Evolutionary conservation across 306 rosid genomes (phyloP).

Genomic region (Acacia confusa): DNA sequence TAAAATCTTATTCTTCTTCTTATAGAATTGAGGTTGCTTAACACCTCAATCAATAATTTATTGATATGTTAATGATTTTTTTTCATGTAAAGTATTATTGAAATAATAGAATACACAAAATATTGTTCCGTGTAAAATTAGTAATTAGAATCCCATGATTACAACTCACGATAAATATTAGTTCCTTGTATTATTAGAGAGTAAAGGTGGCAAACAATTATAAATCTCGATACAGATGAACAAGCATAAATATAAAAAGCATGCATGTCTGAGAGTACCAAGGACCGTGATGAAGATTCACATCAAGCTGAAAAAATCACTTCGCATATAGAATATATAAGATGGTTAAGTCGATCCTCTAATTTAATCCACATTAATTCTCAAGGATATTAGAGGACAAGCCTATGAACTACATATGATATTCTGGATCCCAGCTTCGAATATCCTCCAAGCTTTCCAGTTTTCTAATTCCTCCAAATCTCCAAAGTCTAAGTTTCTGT

Average conservation of each 20-base stretch:
- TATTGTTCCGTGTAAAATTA: too few relatives aligned
- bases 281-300: background rate
- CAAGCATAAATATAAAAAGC: background rate
- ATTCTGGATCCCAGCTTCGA: background rate
- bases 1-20: too few relatives aligned
- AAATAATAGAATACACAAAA: background rate
- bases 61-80: too few relatives aligned
- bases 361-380: background rate
- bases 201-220: background rate
- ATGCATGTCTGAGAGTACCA: too few relatives aligned
- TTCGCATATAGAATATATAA: background rate
- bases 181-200: background rate
- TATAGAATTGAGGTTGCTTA: too few relatives aligned
- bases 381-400: background rate
- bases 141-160: too few relatives aligned
- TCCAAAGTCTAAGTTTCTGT: background rate
- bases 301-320: background rate
- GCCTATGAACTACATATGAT: background rate
- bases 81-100: background rate
- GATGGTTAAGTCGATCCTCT: background rate
- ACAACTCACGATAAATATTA: background rate
- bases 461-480: conserved; percentile 9
- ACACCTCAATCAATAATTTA: too few relatives aligned
- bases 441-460: background rate
- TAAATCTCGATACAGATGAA: background rate